Base-by-base conservation (phyloP, 352 stramenopile genomes). In the Pythium brachiatum region DNA sequence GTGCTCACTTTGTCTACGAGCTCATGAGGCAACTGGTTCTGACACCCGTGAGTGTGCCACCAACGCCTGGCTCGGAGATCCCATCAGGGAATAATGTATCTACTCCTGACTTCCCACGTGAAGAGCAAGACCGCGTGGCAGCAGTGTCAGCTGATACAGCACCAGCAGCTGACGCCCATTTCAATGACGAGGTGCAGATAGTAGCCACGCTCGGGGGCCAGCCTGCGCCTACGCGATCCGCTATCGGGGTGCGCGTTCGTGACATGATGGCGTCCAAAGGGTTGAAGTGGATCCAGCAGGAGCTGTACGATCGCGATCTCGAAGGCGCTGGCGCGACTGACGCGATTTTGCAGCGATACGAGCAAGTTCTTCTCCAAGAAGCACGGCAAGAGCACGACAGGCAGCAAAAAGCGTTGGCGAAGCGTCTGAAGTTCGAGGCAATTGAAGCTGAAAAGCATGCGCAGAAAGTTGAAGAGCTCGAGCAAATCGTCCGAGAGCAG, bases 261-360 rank as follows among this genome's bases (percentile, higher is more conserved):
- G 59, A 73, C 9, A 27, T 84, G 5, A 51, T 89, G 13, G 48
- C 27, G 9, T 64, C 62, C 13, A 60, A 76, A 4, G 83, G 85
- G 0, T 64, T 92, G 32, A 76, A 87, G 48, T 90, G 83, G 72
- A 82, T 94, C 47, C 85, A 91, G 36, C 85, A 94, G 62, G 85
- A 94, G 55, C 75, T 94, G 9, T 89, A 88, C 53, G 83, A 94
- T 43, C 81, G 83, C 9, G 78, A 77, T 1, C 55, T 90, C 23
- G 83, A 94, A 46, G 78, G 83, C 0, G 75, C 75, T 23, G 83
- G 85, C 20, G 53, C 62, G 0, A 78, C 70, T 0, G 62, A 72
- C 9, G 31, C 55, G 20, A 85, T 94, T 53, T 57, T 92, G 16
- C 21, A 72, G 39, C 58, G 63, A 0, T 89, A 79, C 34, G 57